Percentiles rank a stretch among this genome's conserved stretches.
phyloP scores from a whole-genome alignment of 148 eudicot genomes.

The Rhododendron kiyosumense region DNA sequence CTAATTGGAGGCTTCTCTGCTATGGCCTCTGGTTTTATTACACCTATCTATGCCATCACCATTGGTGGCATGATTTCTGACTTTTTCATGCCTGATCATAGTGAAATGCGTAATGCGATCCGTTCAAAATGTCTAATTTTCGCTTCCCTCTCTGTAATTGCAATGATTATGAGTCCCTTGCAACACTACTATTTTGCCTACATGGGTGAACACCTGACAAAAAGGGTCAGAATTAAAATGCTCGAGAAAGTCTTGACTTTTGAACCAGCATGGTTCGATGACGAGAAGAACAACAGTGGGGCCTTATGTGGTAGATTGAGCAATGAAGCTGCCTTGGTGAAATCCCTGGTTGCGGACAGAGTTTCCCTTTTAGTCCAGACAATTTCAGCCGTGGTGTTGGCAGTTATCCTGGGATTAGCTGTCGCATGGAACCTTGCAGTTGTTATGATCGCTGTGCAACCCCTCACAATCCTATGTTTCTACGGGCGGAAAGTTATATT shows the following conservation, averaged over 20 bases:
- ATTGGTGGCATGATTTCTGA: conserved; percentile 88
- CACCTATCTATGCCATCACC: conserved; percentile 79
- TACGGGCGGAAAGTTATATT: conserved; percentile 72
- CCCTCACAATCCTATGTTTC: conserved; percentile 76
- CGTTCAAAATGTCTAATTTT: conserved; percentile 49
- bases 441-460: conserved; percentile 89
- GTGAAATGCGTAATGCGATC: conserved; percentile 53
- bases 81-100: conserved; percentile 51
- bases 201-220: conserved; percentile 79
- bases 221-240: conserved; percentile 63
- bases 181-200: conserved; percentile 71
- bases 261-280: conserved; percentile 89
- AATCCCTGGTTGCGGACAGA: conserved; percentile 85
- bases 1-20: conserved; percentile 71
- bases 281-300: conserved; percentile 73
- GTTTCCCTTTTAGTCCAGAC: conserved; percentile 70
- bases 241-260: conserved; percentile 66
- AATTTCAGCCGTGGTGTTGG: conserved; percentile 54
- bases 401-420: conserved; percentile 63
- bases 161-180: conserved; percentile 49
- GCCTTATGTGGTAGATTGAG: conserved; percentile 70
- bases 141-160: conserved; percentile 50
- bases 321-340: conserved; percentile 73
- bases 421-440: conserved; percentile 92
- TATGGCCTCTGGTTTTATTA: conserved; percentile 60